Evolutionary conservation across 2,329 filamentous ascomycete genomes (phyloP), one percentile per base, ranked within the genome.

Genomic region (Aciculosporium take): DNA sequence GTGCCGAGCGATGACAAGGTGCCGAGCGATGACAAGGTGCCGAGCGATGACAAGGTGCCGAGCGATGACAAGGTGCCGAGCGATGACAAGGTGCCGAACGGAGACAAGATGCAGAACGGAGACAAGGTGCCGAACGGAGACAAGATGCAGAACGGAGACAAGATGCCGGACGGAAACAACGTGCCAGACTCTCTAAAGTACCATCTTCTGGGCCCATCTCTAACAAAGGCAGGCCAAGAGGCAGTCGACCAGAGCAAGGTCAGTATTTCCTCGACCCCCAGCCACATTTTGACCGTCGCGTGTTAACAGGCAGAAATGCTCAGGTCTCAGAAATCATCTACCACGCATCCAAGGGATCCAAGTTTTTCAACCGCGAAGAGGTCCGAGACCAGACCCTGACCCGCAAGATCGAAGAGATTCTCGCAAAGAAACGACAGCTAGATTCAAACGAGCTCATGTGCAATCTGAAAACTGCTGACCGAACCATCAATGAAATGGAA

Each of bases 251-350:
- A 96, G 63, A 73, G 74, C 48, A 94, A 91, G 66, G 81, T 79
- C n/a, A 17, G 28, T 57, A 30, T 56, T 34, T n/a, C 34, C 4
- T n/a, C 1, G n/a, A 21, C 3, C 5, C 6, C 13, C 8, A 30
- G 9, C 23, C 18, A 12, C 17, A 17, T 36, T 12, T 9, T 2
- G 32, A 13, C 5, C 23, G 25, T 7, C 6, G 17, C 21, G 10
- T 39, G 15, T 21, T 37, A 15, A 29, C n/a, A 17, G 6, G 5
- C 13, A 12, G 9, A 15, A n/a, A 13, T 20, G 7, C 5, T 15
- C 38, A 81, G 78, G 87, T 98, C 38, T 93, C 88, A 2, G 88
- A 96, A 52, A 81, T 96, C 51, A 98, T 98, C 45, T 96, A 95
- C 64, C 86, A 94, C 59, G 87, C 88, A 9, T 95, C 87, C 13